phyloP scores from a whole-genome alignment of 2,329 filamentous ascomycete genomes.

The Aphanocladium album region DNA sequence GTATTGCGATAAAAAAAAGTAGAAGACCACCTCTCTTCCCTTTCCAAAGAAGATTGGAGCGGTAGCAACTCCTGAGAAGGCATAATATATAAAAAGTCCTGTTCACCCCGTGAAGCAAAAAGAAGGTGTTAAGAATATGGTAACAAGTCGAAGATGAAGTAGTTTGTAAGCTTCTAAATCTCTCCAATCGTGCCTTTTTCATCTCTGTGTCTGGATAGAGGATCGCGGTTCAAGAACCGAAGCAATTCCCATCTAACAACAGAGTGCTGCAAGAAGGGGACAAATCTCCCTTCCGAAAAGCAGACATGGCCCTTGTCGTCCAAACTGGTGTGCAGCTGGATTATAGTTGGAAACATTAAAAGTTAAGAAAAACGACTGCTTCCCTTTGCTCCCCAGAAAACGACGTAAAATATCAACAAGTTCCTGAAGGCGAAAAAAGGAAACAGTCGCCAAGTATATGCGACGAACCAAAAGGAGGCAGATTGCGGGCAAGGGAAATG shows the following conservation, averaged over 20 bases:
- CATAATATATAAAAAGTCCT: neutral
- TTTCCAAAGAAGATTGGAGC: neutral
- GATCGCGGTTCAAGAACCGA: neutral
- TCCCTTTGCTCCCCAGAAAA: neutral
- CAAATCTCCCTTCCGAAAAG: neutral
- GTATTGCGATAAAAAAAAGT: neutral
- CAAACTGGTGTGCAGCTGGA: neutral
- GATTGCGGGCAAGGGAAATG: neutral
- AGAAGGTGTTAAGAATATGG: conserved; percentile 2
- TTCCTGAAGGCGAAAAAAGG: neutral
- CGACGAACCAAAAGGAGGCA: conserved; percentile 11
- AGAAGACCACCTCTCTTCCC: neutral
- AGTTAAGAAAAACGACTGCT: conserved; percentile 5
- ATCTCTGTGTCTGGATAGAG: too few relatives aligned
- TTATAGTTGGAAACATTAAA: conserved; percentile 1
- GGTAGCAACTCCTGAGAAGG: neutral
- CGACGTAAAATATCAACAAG: neutral
- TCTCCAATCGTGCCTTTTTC: neutral
- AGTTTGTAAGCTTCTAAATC: neutral
- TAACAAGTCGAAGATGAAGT: conserved; percentile 5
- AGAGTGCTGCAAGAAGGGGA: neutral
- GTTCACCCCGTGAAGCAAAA: conserved; percentile 11
- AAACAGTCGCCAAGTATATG: conserved; percentile 9
- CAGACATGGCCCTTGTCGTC: neutral
- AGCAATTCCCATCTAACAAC: neutral